These are phyloP conservation scores for Aotearoamyces nothofagi DNA, from an alignment of 2,329 filamentous ascomycete genomes.

Conservation along the genomic window DNA sequence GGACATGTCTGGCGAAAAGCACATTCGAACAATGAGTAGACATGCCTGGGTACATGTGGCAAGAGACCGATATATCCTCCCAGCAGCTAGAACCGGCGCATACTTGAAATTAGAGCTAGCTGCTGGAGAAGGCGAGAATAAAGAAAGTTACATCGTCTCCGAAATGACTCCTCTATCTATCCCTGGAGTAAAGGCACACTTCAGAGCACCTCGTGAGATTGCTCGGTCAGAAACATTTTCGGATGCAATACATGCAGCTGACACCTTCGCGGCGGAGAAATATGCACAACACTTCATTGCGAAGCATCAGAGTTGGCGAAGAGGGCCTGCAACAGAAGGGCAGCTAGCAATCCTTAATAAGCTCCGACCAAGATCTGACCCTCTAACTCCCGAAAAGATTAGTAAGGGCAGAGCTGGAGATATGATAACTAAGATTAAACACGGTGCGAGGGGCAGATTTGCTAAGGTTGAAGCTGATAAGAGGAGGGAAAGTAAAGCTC, in stretches of 20 bases:
- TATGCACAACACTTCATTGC: slow-evolving; percentile 56
- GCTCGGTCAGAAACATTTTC: slow-evolving; percentile 49
- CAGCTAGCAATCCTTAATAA: slow-evolving; percentile 61
- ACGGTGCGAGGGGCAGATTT: slow-evolving; percentile 58
- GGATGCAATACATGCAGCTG: slow-evolving; percentile 69
- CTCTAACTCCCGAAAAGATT: slow-evolving; percentile 38
- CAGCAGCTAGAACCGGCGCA: slow-evolving; percentile 43
- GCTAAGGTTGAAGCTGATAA: slow-evolving; percentile 34
- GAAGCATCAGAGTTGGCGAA: slow-evolving; percentile 55
- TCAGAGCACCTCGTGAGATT: slow-evolving; percentile 52
- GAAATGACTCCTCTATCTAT: slow-evolving; percentile 15
- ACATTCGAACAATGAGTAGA: slow-evolving; percentile 62
- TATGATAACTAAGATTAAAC: slow-evolving; percentile 85
- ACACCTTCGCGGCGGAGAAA: slow-evolving; percentile 57
- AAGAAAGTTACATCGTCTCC: slow-evolving; percentile 19
- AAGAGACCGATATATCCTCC: slow-evolving; percentile 56
- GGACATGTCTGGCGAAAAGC: slow-evolving; percentile 63
- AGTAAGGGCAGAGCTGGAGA: slow-evolving; percentile 73
- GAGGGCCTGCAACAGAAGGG: slow-evolving; percentile 41
- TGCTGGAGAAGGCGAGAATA: slow-evolving; percentile 9
- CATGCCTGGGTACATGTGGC: slow-evolving; percentile 73
- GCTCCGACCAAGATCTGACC: slow-evolving; percentile 35
- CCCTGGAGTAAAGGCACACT: slow-evolving; percentile 38
- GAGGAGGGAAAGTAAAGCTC: slow-evolving; percentile 28
- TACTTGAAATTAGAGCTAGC: slow-evolving; percentile 33